phyloP scores from a whole-genome alignment of 2,329 filamentous ascomycete species.

The Exophiala sp. region DNA sequence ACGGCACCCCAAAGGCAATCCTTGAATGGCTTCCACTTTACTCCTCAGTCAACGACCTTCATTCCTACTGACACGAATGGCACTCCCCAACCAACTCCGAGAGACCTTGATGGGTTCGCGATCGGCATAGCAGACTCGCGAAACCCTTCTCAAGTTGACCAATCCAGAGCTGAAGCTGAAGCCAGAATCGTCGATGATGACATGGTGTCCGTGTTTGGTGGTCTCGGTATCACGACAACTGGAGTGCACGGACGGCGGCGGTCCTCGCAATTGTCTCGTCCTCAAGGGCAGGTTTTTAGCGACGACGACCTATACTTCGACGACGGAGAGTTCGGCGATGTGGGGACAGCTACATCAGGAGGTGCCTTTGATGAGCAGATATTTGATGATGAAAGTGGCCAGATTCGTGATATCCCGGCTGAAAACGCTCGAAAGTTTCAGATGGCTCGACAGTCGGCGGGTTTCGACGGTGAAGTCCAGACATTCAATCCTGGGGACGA shows the following conservation, averaged over 20 bases:
- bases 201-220: slow-evolving; percentile 17
- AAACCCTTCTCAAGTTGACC: slow-evolving; percentile 10
- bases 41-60: slow-evolving; percentile 30
- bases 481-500: not conserved
- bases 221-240: slow-evolving; percentile 24
- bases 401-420: slow-evolving; percentile 31
- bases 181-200: slow-evolving; percentile 7
- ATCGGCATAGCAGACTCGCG: slow-evolving; percentile 26
- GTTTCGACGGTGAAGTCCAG: slow-evolving; percentile 12
- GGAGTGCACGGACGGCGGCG: slow-evolving; percentile 10
- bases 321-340: slow-evolving; percentile 35
- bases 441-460: slow-evolving; percentile 16
- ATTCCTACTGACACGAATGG: slow-evolving; percentile 28
- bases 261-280: slow-evolving; percentile 7
- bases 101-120: slow-evolving; percentile 27
- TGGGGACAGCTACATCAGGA: slow-evolving; percentile 24
- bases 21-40: slow-evolving; percentile 28
- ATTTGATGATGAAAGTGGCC: slow-evolving; percentile 44
- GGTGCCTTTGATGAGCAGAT: slow-evolving; percentile 44
- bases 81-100: slow-evolving; percentile 29
- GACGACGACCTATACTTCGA: slow-evolving; percentile 45
- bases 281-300: slow-evolving; percentile 23
- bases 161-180: not conserved
- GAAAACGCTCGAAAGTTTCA: slow-evolving; percentile 26
- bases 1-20: slow-evolving; percentile 30